phyloP scores from a whole-genome alignment of 208 protist genomes.

The Leptomonas seymouri region DNA sequence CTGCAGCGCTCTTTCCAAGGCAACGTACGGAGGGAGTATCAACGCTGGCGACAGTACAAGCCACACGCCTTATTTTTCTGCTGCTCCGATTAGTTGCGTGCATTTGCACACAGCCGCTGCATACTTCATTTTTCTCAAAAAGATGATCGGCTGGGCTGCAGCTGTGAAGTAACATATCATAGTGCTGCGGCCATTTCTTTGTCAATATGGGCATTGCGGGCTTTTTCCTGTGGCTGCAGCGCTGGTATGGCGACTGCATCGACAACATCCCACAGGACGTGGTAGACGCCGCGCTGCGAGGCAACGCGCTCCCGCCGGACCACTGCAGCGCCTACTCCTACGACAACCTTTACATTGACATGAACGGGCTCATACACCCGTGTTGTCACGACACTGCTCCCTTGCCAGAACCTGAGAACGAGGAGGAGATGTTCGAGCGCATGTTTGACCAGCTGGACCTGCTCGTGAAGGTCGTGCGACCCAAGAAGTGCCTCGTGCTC shows the following conservation, averaged over 20 bases:
- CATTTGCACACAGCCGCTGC: neutral
- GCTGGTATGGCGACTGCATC: constrained; percentile 81
- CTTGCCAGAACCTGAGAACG: constrained; percentile 72
- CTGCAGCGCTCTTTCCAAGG: neutral
- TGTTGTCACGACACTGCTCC: constrained; percentile 98
- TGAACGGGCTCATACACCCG: constrained; percentile 99
- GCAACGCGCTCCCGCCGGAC: constrained; percentile 31
- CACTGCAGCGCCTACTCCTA: constrained; percentile 39
- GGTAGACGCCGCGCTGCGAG: constrained; percentile 55
- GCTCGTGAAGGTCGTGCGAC: constrained; percentile 97
- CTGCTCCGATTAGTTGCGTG: neutral
- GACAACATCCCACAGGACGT: constrained; percentile 78
- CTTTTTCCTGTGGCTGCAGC: constrained; percentile 91
- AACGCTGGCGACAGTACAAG: too few species aligned
- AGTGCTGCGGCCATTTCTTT: too few species aligned
- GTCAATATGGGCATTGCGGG: constrained; percentile 88
- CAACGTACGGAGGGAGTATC: neutral
- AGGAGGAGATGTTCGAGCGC: constrained; percentile 93
- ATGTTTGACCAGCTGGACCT: constrained; percentile 98
- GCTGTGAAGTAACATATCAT: too few species aligned
- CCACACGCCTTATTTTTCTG: neutral
- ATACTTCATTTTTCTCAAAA: neutral
- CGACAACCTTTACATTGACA: constrained; percentile 99
- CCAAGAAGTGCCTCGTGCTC: constrained; percentile 98
- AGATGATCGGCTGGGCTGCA: neutral